These are phyloP conservation scores for Trichoderma koningiopsis DNA, from an alignment of 2,329 filamentous ascomycete species.

Conservation along the genomic window DNA sequence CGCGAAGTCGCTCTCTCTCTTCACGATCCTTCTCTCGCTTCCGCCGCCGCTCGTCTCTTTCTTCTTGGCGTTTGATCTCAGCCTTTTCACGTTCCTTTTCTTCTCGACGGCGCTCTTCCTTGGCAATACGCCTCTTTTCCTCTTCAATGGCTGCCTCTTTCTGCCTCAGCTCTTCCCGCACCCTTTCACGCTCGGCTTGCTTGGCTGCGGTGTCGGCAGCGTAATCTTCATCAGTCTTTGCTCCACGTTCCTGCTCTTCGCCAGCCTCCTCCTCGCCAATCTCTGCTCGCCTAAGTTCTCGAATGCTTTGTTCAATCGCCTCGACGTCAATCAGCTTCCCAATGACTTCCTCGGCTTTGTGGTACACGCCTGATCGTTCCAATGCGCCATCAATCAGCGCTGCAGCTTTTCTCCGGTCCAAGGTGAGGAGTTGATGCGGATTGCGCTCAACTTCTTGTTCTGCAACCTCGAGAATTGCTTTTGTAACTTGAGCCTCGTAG, in stretches of 20 bases:
- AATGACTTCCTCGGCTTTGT: constrained; percentile 68
- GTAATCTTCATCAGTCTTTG: constrained; percentile 75
- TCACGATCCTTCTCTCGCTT: constrained; percentile 58
- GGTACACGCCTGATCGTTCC: constrained; percentile 75
- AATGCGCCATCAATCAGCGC: constrained; percentile 77
- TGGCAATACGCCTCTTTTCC: constrained; percentile 61
- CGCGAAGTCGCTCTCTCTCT: constrained; percentile 53
- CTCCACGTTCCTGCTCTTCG: constrained; percentile 64
- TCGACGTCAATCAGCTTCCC: constrained; percentile 67
- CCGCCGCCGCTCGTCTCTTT: constrained; percentile 52
- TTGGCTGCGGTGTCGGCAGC: constrained; percentile 65
- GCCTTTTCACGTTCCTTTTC: constrained; percentile 54
- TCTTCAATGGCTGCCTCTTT: constrained; percentile 63
- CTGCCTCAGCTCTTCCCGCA: constrained; percentile 61
- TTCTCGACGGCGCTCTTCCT: constrained; percentile 56
- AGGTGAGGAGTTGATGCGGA: constrained; percentile 68
- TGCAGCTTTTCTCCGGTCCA: constrained; percentile 73
- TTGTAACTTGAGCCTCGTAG: constrained; percentile 67
- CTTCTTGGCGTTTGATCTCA: constrained; percentile 53
- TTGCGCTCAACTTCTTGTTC: constrained; percentile 76
- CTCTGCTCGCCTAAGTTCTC: constrained; percentile 66
- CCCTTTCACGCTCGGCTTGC: constrained; percentile 61
- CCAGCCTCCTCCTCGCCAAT: constrained; percentile 70
- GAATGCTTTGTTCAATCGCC: constrained; percentile 69
- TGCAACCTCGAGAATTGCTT: constrained; percentile 68